Evolutionary conservation across 768 basidiomycete genomes (phyloP).

Genomic region (Strobilomyces confusus): DNA sequence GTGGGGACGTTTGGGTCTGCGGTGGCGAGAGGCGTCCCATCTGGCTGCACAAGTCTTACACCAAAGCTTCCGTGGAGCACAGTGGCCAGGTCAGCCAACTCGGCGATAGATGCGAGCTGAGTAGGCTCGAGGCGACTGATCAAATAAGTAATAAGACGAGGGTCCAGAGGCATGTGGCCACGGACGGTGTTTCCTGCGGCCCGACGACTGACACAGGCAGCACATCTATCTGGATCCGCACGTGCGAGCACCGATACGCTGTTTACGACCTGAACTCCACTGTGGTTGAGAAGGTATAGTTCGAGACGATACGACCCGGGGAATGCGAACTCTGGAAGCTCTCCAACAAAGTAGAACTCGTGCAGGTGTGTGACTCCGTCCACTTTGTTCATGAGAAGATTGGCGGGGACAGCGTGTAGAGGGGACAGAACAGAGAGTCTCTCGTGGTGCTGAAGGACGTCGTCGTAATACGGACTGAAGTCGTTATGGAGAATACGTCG

Average conservation of each 20-base stretch:
- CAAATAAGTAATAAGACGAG: conserved; percentile 10
- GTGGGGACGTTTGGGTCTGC: background rate
- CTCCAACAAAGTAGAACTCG: conserved; percentile 2
- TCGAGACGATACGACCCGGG: conserved; percentile 18
- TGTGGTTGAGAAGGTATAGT: conserved; percentile 1
- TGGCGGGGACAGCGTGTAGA: background rate
- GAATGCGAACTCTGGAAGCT: conserved; percentile 16
- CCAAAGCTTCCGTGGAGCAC: conserved; percentile 10
- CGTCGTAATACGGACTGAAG: background rate
- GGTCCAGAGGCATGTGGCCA: conserved; percentile 14
- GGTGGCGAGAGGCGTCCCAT: conserved; percentile 7
- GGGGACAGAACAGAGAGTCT: background rate
- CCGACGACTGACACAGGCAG: conserved; percentile 10
- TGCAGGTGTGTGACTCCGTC: background rate
- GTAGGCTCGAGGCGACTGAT: background rate
- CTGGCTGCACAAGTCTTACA: conserved; percentile 12
- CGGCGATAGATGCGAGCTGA: background rate
- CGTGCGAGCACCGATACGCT: conserved; percentile 13
- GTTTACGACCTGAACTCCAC: conserved; percentile 6
- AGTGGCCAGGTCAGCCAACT: background rate
- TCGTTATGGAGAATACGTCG: conserved; percentile 1
- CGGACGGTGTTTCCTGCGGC: conserved; percentile 7
- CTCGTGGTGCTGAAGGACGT: background rate
- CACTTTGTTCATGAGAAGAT: conserved; percentile 4
- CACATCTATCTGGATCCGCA: conserved; percentile 1